phyloP scores from a whole-genome alignment of 2,329 filamentous ascomycete species.

The Ophiosphaerella herpotricha region DNA sequence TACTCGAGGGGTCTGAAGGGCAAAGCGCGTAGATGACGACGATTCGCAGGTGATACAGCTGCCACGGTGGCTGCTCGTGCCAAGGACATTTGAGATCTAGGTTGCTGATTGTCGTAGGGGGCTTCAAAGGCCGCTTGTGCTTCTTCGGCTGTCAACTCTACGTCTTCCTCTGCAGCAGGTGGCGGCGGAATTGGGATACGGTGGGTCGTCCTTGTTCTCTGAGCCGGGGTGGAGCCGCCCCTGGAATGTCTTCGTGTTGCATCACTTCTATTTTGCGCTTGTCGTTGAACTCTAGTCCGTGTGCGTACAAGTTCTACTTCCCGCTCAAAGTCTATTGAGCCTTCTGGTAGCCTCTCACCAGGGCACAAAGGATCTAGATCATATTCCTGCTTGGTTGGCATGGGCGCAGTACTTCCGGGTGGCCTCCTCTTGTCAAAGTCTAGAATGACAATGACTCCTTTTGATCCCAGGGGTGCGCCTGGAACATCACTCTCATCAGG shows the following conservation, averaged over 20 bases:
- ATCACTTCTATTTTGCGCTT: conserved; percentile 35
- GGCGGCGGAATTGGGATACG: conserved; percentile 22
- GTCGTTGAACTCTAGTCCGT: conserved; percentile 43
- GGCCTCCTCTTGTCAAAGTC: conserved; percentile 44
- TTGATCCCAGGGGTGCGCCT: conserved; percentile 36
- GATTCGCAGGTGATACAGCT: conserved; percentile 73
- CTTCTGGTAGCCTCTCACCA: conserved; percentile 46
- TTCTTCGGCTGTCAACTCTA: conserved; percentile 39
- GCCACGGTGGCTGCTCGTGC: conserved; percentile 51
- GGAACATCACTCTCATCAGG: conserved; percentile 31
- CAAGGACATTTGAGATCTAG: conserved; percentile 46
- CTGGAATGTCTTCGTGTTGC: conserved; percentile 34
- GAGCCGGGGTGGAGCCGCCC: conserved; percentile 26
- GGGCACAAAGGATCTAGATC: conserved; percentile 45
- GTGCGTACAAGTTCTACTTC: conserved; percentile 48
- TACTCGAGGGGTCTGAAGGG: conserved; percentile 63
- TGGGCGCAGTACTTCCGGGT: conserved; percentile 22
- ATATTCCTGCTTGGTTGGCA: conserved; percentile 38
- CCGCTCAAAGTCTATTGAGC: conserved; percentile 47
- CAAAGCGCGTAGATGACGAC: conserved; percentile 65
- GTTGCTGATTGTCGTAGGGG: conserved; percentile 48
- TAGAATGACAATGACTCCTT: conserved; percentile 44
- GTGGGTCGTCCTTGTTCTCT: conserved; percentile 36
- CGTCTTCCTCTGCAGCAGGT: conserved; percentile 32
- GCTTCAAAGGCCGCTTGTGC: conserved; percentile 46